Percentiles rank a stretch among this genome's conserved stretches.
These are phyloP conservation scores for Clavispora carvajalis DNA, from an alignment of 805 yeast species.

Conservation along the genomic window DNA sequence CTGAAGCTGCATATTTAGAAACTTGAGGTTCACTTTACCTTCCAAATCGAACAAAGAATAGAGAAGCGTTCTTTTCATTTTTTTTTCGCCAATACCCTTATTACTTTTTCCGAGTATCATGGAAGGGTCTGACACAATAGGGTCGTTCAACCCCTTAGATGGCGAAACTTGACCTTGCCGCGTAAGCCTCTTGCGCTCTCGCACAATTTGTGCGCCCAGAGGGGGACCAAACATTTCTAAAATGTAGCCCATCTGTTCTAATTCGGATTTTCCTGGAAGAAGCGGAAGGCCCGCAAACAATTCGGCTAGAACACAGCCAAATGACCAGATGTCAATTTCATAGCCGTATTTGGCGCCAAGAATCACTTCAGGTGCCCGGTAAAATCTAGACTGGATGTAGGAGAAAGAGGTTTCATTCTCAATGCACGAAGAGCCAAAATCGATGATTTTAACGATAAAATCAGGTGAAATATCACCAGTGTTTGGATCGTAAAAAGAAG, in stretches of 20 bases:
- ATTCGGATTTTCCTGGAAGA: constrained; percentile 33
- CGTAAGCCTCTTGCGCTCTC: constrained; percentile 34
- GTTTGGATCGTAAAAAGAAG: constrained; percentile 12
- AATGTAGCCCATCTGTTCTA: constrained; percentile 40
- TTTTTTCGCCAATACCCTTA: constrained; percentile 24
- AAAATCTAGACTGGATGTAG: constrained; percentile 61
- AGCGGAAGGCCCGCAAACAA: constrained; percentile 15
- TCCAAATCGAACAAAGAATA: constrained; percentile 34
- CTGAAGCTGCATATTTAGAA: constrained; percentile 24
- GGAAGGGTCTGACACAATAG: constrained; percentile 9
- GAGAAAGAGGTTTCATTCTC: constrained; percentile 41
- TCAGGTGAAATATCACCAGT: constrained; percentile 26
- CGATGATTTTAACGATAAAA: constrained; percentile 62
- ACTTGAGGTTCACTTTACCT: constrained; percentile 33
- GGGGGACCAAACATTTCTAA: constrained; percentile 47
- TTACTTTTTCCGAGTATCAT: constrained; percentile 1
- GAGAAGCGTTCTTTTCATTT: constrained; percentile 29
- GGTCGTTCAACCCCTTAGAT: constrained; percentile 8
- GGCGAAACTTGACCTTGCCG: constrained; percentile 14
- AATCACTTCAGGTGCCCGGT: constrained; percentile 74
- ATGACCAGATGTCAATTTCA: constrained; percentile 84
- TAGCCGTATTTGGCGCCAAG: constrained; percentile 56
- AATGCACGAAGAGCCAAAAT: constrained; percentile 68
- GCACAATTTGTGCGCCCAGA: constrained; percentile 30
- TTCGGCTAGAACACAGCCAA: constrained; percentile 63